Evolutionary conservation across 2,329 filamentous ascomycete species (phyloP).

Genomic region (Phyllosticta capitalensis): DNA sequence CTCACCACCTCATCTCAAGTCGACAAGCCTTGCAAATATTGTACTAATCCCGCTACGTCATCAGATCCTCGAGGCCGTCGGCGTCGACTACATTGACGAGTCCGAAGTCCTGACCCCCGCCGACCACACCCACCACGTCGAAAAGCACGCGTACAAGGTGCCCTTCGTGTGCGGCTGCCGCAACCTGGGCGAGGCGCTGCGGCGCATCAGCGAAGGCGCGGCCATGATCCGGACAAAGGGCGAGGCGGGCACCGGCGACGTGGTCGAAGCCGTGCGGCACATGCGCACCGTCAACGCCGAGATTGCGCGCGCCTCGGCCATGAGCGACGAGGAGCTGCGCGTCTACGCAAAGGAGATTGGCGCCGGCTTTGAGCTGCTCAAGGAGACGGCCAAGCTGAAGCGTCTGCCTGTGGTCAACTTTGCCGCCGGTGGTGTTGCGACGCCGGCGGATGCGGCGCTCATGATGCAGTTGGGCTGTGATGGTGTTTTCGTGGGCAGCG

Average conservation of each 20-base stretch:
- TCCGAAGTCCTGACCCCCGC: constrained; percentile 95
- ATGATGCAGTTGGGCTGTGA: constrained; percentile 99
- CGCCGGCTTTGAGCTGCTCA: constrained; percentile 67
- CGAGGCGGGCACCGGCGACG: constrained; percentile 92
- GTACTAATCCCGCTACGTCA: background rate
- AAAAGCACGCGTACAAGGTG: constrained; percentile 71
- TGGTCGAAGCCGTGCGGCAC: constrained; percentile 92
- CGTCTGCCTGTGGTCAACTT: constrained; percentile 95
- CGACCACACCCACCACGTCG: constrained; percentile 82
- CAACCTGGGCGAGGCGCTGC: constrained; percentile 84
- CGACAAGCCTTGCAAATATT: background rate
- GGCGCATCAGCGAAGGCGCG: constrained; percentile 84
- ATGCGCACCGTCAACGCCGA: constrained; percentile 83
- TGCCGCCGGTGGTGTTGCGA: constrained; percentile 97
- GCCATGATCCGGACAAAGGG: constrained; percentile 99
- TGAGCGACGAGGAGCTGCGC: constrained; percentile 63
- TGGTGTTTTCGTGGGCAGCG: constrained; percentile 91
- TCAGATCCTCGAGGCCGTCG: constrained; percentile 85
- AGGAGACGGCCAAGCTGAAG: constrained; percentile 77
- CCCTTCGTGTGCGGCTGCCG: constrained; percentile 97
- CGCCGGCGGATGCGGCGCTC: constrained; percentile 88
- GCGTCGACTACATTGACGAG: constrained; percentile 97
- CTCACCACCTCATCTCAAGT: background rate
- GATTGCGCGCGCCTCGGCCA: constrained; percentile 60
- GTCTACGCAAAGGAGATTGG: constrained; percentile 74